These are phyloP conservation scores for Aureococcus anophagefferens DNA, from an alignment of 108 stramenopile genomes.

Conservation along the genomic window DNA sequence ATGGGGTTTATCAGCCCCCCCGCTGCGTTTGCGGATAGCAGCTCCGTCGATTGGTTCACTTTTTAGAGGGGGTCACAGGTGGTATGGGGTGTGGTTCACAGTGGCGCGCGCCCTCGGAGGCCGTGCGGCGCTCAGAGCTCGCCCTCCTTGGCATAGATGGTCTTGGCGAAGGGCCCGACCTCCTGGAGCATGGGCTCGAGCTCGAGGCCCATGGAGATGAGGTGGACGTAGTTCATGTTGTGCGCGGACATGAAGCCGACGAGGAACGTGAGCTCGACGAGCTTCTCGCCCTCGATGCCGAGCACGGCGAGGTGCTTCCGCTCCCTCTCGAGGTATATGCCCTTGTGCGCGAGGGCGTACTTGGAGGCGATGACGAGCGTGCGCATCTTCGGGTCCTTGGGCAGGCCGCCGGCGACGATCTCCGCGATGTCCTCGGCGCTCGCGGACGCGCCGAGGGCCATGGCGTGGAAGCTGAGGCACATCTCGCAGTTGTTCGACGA, in stretches of 20 bases:
- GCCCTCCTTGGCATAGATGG: slow-evolving; percentile 3
- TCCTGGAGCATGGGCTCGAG: slow-evolving; percentile 4
- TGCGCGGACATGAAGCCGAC: slow-evolving; percentile 1
- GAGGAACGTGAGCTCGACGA: not conserved
- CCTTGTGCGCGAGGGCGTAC: slow-evolving; percentile 12
- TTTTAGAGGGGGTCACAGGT: no score
- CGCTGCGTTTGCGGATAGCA: no score
- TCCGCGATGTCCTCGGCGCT: not conserved
- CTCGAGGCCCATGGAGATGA: slow-evolving; percentile 7
- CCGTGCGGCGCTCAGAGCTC: no score
- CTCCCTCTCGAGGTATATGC: slow-evolving; percentile 2
- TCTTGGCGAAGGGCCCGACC: slow-evolving; percentile 7
- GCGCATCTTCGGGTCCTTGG: not conserved
- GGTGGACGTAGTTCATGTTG: slow-evolving; percentile 2
- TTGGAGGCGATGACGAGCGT: slow-evolving; percentile 2
- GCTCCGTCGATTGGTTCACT: no score
- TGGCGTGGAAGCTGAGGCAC: slow-evolving; percentile 2
- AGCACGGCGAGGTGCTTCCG: not conserved
- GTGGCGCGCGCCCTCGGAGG: no score
- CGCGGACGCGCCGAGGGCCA: not conserved
- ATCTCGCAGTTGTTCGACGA: slow-evolving; percentile 10
- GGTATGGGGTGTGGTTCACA: no score
- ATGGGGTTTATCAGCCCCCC: no score
- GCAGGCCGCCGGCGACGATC: slow-evolving; percentile 6
- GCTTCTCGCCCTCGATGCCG: not conserved